A percentile compares a stretch with the other conserved stretches of the same genome.
These are phyloP conservation scores for Oenanthe javanica DNA, from an alignment of 140 eudicot species.

Conservation along the genomic window DNA sequence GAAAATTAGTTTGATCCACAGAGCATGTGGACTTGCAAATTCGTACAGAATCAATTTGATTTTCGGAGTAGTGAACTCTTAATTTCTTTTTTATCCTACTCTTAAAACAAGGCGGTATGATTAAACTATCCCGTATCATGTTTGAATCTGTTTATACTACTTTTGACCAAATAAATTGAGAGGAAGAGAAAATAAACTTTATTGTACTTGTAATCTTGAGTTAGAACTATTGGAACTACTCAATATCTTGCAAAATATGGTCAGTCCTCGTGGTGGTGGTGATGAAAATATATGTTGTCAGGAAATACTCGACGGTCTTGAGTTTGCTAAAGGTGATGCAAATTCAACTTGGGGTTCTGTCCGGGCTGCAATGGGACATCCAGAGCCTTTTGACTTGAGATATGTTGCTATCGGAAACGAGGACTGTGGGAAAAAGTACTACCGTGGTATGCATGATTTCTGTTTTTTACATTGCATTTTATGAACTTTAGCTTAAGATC, in stretches of 20 bases:
- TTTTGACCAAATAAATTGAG: not conserved
- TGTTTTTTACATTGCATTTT: not conserved
- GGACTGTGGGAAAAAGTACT: conserved; percentile 69
- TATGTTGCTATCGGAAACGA: conserved; percentile 92
- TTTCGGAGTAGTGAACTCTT: not conserved
- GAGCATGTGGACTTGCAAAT: not conserved
- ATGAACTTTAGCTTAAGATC: not conserved
- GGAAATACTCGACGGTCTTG: conserved; percentile 84
- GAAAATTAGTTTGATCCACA: not conserved
- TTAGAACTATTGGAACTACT: not conserved
- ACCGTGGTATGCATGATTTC: conserved; percentile 48
- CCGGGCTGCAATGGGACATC: conserved; percentile 96
- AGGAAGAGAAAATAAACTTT: not conserved
- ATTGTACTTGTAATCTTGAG: not conserved
- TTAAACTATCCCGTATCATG: not conserved
- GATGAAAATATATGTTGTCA: conserved; percentile 5
- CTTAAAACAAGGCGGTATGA: not conserved
- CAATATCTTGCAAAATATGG: not conserved
- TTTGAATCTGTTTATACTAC: not conserved
- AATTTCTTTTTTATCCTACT: not conserved
- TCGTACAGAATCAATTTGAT: not conserved
- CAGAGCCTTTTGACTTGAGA: conserved; percentile 78
- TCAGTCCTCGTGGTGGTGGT: not conserved
- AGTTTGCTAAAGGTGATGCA: conserved; percentile 84
- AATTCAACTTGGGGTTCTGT: conserved; percentile 84